phyloP scores from a whole-genome alignment of 352 stramenopile genomes.

The Phytophthora multivora region DNA sequence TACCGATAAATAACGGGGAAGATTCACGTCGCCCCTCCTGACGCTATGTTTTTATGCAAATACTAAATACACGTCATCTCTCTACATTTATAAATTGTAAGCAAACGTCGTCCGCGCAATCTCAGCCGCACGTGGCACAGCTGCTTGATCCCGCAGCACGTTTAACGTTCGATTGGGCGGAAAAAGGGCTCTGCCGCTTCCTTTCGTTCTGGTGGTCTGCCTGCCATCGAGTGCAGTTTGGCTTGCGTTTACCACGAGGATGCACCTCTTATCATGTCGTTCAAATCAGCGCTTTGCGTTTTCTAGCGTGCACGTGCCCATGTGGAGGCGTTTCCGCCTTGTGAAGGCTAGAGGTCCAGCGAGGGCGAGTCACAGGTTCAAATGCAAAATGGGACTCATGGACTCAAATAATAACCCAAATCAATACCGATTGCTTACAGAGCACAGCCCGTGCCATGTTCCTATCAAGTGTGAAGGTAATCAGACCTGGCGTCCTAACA shows the following conservation, averaged over 20 bases:
- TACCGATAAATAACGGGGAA: conserved; percentile 33
- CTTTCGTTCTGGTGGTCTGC: conserved; percentile 41
- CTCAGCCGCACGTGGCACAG: conserved; percentile 33
- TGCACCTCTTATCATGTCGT: conserved; percentile 1
- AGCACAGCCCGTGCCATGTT: conserved; percentile 3
- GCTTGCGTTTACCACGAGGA: conserved; percentile 9
- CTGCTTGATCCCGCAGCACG: background rate
- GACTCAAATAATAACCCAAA: background rate
- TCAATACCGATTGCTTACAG: conserved; percentile 8
- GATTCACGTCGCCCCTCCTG: conserved; percentile 25
- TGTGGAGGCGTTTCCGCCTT: conserved; percentile 6
- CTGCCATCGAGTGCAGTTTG: background rate
- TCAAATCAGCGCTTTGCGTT: conserved; percentile 7
- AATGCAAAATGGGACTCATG: conserved; percentile 1
- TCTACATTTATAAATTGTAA: conserved; percentile 8
- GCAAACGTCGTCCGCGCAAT: conserved; percentile 9
- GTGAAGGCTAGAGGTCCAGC: conserved; percentile 7
- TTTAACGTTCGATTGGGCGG: conserved; percentile 10
- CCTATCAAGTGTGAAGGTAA: background rate
- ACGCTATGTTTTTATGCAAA: background rate
- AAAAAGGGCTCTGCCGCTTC: conserved; percentile 13
- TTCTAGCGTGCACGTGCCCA: conserved; percentile 4
- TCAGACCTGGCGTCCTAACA: conserved; percentile 10
- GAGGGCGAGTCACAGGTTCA: conserved; percentile 15
- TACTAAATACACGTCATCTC: conserved; percentile 12